Evolutionary conservation across 2,329 filamentous ascomycete species (phyloP).

Genomic region (Microcyclosporella mali): DNA sequence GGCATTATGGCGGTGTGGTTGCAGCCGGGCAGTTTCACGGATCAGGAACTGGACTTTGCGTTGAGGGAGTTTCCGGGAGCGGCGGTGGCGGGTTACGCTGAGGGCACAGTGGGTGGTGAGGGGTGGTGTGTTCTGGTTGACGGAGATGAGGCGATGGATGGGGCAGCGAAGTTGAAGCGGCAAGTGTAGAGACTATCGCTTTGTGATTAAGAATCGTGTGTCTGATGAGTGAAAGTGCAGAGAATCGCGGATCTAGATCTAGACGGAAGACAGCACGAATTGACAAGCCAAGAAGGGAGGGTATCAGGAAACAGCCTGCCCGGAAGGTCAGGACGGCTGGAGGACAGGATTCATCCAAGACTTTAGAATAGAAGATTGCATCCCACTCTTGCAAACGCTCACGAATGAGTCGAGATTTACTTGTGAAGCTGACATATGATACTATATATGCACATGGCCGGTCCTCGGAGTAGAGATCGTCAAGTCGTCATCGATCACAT

Average conservation of each 20-base stretch:
- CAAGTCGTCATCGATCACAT: too few relatives aligned
- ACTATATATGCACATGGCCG: too few relatives aligned
- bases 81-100: slow-evolving; percentile 62
- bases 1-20: slow-evolving; percentile 76
- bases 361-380: too few relatives aligned
- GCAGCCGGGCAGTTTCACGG: slow-evolving; percentile 83
- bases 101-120: slow-evolving; percentile 59
- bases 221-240: background rate
- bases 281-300: background rate
- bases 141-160: slow-evolving; percentile 59
- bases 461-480: too few relatives aligned
- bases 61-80: slow-evolving; percentile 59
- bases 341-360: too few relatives aligned
- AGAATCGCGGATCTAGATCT: background rate
- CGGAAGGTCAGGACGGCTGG: background rate
- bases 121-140: slow-evolving; percentile 88
- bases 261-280: background rate
- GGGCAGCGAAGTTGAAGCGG: slow-evolving; percentile 33
- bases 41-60: slow-evolving; percentile 66
- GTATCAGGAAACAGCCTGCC: background rate
- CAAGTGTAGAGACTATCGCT: slow-evolving; percentile 2
- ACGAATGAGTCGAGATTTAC: too few relatives aligned
- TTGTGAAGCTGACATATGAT: too few relatives aligned
- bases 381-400: too few relatives aligned
- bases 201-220: background rate